phyloP scores from a whole-genome alignment of 2,329 filamentous ascomycete species.

The Alternaria conjuncta region DNA sequence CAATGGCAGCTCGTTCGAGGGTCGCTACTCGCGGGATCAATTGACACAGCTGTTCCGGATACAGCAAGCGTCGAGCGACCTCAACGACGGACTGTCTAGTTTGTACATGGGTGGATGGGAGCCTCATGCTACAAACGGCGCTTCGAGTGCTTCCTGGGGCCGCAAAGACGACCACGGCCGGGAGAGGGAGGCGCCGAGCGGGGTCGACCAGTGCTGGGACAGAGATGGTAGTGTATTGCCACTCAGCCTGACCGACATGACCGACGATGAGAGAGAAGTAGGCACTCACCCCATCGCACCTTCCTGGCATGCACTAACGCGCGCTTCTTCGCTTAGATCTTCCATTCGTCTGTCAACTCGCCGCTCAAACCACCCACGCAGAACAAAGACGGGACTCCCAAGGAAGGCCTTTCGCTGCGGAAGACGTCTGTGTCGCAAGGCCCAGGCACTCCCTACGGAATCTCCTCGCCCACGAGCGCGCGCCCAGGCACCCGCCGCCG shows the following conservation, averaged over 20 bases:
- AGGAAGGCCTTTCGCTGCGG: constrained; percentile 68
- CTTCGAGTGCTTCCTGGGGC: constrained; percentile 69
- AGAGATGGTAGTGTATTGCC: constrained; percentile 71
- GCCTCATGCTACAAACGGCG: constrained; percentile 72
- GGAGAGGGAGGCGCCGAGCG: constrained; percentile 73
- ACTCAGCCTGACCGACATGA: constrained; percentile 75
- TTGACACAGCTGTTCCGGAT: constrained; percentile 75
- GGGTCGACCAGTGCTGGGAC: constrained; percentile 95
- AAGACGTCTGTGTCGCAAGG: constrained; percentile 84
- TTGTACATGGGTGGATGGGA: constrained; percentile 82
- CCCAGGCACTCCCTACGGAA: constrained; percentile 67
- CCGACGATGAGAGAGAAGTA: constrained; percentile 70
- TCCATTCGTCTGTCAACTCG: constrained; percentile 88
- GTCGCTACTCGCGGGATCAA: constrained; percentile 79
- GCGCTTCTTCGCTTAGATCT: constrained; percentile 63
- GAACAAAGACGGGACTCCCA: constrained; percentile 67
- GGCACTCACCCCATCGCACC: constrained; percentile 28
- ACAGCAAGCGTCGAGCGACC: constrained; percentile 60
- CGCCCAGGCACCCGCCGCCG: constrained; percentile 80
- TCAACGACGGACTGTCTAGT: constrained; percentile 67
- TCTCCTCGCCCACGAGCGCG: constrained; percentile 75
- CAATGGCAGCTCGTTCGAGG: constrained; percentile 62
- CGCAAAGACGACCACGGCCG: constrained; percentile 74
- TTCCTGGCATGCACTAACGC: constrained; percentile 18
- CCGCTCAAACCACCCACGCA: constrained; percentile 84